These are phyloP conservation scores for Nannochloropsis salina DNA, from an alignment of 108 stramenopile genomes.

Conservation along the genomic window DNA sequence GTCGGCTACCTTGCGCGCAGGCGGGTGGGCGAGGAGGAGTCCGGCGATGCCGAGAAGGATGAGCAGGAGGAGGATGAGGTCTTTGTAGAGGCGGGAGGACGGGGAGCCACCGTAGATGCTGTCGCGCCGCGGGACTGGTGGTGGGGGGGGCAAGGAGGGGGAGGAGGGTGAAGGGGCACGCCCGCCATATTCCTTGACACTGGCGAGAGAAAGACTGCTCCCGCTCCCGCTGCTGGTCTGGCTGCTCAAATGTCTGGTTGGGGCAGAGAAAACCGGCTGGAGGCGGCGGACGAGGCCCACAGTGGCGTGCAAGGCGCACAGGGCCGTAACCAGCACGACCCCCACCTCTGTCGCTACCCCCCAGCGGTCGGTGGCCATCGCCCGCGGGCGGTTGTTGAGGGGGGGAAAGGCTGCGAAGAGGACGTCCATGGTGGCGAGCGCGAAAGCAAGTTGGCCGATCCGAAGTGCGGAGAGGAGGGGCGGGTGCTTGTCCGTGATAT, in stretches of 20 bases:
- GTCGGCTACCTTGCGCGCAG: background rate
- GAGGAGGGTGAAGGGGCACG: background rate
- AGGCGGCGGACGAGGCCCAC: background rate
- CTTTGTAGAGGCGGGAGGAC: background rate
- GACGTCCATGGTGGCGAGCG: background rate
- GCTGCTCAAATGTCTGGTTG: background rate
- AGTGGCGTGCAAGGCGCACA: background rate
- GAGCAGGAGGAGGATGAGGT: conserved; percentile 1
- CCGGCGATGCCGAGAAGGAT: background rate
- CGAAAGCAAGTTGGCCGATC: background rate
- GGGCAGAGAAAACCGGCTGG: background rate
- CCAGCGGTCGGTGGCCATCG: background rate
- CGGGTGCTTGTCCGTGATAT: background rate
- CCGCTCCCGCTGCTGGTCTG: background rate
- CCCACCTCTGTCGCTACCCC: background rate
- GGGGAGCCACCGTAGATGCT: background rate
- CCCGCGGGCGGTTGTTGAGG: too few relatives aligned
- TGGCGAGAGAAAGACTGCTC: background rate
- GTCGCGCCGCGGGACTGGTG: background rate
- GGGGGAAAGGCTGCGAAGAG: background rate
- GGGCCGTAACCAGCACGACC: background rate
- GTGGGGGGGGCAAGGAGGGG: background rate
- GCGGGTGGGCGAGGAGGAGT: background rate
- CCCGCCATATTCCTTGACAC: background rate
- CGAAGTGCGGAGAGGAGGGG: background rate